A percentile compares a stretch with the other conserved stretches of the same genome.
These are phyloP conservation scores for Acanthamoeba culbertsoni DNA, from an alignment of 208 protist genomes.

Conservation along the genomic window DNA sequence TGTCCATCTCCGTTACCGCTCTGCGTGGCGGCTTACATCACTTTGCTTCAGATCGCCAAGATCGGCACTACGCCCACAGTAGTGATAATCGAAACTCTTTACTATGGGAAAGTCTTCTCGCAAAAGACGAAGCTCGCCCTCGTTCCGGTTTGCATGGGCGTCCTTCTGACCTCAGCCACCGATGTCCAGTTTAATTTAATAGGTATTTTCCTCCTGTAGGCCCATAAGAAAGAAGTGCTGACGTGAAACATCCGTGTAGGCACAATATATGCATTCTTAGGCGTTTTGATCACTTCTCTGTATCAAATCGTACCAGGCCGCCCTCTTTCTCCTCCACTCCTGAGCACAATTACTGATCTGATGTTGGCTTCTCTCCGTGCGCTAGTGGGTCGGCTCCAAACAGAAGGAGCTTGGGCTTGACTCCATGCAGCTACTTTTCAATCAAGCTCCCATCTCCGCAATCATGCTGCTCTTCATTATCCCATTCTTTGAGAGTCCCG, in stretches of 20 bases:
- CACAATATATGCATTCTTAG: constrained; percentile 78
- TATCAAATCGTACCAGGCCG: constrained; percentile 84
- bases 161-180: constrained; percentile 83
- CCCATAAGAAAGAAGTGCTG: background rate
- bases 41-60: constrained; percentile 61
- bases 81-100: constrained; percentile 42
- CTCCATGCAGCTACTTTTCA: constrained; percentile 88
- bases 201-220: constrained; percentile 63
- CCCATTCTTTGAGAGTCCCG: constrained; percentile 78
- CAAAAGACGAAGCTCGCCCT: constrained; percentile 81
- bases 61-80: constrained; percentile 64
- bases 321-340: background rate
- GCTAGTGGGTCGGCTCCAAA: constrained; percentile 86
- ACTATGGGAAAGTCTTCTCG: constrained; percentile 42
- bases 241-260: background rate
- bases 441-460: constrained; percentile 88
- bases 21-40: background rate
- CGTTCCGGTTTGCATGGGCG: constrained; percentile 85
- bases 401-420: constrained; percentile 86
- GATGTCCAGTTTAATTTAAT: constrained; percentile 83
- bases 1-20: background rate
- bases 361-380: background rate
- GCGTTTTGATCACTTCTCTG: constrained; percentile 85
- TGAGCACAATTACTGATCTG: background rate
- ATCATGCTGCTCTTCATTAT: constrained; percentile 81